Evolutionary conservation across 495 filamentous ascomycete species (phyloP).

Genomic region (Podospora conica): DNA sequence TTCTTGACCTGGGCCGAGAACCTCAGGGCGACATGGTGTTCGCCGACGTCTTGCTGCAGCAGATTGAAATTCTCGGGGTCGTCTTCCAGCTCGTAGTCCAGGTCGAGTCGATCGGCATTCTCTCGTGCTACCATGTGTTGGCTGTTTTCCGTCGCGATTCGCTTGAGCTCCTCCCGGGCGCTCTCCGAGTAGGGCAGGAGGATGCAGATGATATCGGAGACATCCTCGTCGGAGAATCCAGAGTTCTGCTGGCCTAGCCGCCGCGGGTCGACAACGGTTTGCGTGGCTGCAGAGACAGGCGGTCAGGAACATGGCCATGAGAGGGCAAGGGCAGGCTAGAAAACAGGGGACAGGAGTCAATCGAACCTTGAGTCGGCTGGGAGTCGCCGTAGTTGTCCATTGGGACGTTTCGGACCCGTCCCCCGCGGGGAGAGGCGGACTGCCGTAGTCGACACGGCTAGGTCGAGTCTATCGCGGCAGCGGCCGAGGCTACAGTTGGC

Average conservation of each 20-base stretch:
- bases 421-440: background rate
- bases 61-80: slow-evolving; percentile 39
- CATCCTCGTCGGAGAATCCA: slow-evolving; percentile 69
- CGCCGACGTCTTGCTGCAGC: slow-evolving; percentile 40
- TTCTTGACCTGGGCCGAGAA: slow-evolving; percentile 65
- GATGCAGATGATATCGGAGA: slow-evolving; percentile 83
- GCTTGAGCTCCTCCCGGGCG: slow-evolving; percentile 60
- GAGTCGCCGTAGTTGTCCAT: slow-evolving; percentile 23
- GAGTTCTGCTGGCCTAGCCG: slow-evolving; percentile 69
- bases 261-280: slow-evolving; percentile 73
- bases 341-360: background rate
- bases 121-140: slow-evolving; percentile 33
- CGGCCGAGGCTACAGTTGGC: background rate
- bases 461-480: background rate
- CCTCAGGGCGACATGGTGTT: slow-evolving; percentile 70
- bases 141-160: slow-evolving; percentile 41
- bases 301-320: slow-evolving; percentile 13
- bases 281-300: slow-evolving; percentile 52
- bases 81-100: slow-evolving; percentile 40
- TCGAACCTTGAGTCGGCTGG: slow-evolving; percentile 26
- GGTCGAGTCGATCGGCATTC: slow-evolving; percentile 42
- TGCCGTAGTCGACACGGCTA: background rate
- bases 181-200: slow-evolving; percentile 70
- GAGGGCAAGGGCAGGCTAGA: no score
- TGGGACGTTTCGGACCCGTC: background rate